Percentiles rank a stretch among this genome's conserved stretches.
phyloP scores from a whole-genome alignment of 768 basidiomycete species.

The Lactarius pseudohatsudake region DNA sequence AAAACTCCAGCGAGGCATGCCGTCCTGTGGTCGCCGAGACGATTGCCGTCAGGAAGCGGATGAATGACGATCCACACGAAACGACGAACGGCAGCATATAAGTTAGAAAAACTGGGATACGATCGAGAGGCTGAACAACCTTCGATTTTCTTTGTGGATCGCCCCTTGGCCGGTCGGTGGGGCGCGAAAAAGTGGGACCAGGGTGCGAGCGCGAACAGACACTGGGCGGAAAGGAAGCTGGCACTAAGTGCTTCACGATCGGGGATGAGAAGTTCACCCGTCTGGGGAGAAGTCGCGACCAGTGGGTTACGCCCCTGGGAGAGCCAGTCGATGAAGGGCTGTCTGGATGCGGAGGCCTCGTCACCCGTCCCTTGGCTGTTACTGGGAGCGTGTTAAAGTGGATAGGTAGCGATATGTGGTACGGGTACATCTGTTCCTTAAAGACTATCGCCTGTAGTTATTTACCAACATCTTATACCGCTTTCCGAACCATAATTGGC shows the following conservation, averaged over 20 bases:
- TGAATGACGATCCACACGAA: not conserved
- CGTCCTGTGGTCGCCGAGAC: conserved; percentile 2
- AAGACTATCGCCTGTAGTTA: not conserved
- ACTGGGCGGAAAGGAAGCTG: not conserved
- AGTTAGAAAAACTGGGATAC: not conserved
- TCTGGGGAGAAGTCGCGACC: no score
- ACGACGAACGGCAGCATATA: not conserved
- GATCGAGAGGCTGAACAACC: not conserved
- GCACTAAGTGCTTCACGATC: not conserved
- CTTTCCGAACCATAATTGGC: no score
- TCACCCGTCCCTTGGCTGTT: not conserved
- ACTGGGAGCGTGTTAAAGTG: not conserved
- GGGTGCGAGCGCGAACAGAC: not conserved
- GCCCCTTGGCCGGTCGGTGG: no score
- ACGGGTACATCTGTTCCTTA: no score
- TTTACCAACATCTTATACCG: not conserved
- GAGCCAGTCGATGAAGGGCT: not conserved
- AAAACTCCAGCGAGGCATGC: no score
- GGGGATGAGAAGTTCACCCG: not conserved
- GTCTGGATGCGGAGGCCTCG: not conserved
- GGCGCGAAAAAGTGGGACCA: not conserved
- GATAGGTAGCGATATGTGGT: not conserved
- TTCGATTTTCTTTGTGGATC: not conserved
- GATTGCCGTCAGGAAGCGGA: not conserved
- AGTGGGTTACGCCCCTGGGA: not conserved